These are phyloP conservation scores for Salix suchowensis DNA, from an alignment of 345 rosid species.

Conservation along the genomic window DNA sequence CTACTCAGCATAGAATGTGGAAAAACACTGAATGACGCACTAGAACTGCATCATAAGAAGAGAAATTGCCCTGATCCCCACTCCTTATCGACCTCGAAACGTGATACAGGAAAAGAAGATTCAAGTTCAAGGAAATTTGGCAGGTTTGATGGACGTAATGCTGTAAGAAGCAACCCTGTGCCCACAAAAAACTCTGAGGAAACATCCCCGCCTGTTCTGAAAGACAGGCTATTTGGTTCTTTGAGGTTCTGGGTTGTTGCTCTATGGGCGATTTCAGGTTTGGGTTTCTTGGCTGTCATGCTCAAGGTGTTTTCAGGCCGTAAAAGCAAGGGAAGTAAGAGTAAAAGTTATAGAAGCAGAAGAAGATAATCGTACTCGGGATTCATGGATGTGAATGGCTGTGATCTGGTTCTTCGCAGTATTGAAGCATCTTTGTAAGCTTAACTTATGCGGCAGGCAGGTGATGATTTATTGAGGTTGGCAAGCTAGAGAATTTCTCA, in stretches of 20 bases:
- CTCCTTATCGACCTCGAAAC: slow-evolving; percentile 23
- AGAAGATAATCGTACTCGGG: slow-evolving; percentile 52
- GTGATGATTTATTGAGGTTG: slow-evolving; percentile 3
- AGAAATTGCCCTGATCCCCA: slow-evolving; percentile 61
- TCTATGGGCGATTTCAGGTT: slow-evolving; percentile 66
- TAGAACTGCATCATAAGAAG: slow-evolving; percentile 66
- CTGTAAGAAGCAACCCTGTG: slow-evolving; percentile 26
- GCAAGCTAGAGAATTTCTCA: too few relatives aligned
- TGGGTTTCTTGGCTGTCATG: slow-evolving; percentile 64
- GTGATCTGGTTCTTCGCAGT: slow-evolving; percentile 41
- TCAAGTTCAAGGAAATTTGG: slow-evolving; percentile 43
- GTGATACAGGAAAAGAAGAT: slow-evolving; percentile 21
- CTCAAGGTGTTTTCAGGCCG: slow-evolving; percentile 50
- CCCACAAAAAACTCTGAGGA: slow-evolving; percentile 27
- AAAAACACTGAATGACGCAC: slow-evolving; percentile 70
- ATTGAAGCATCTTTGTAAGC: slow-evolving; percentile 39
- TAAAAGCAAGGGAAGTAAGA: slow-evolving; percentile 52
- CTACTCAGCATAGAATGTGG: slow-evolving; percentile 92
- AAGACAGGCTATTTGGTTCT: slow-evolving; percentile 53
- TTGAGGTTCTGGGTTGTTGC: slow-evolving; percentile 68
- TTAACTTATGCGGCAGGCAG: neutral
- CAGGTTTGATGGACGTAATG: slow-evolving; percentile 16
- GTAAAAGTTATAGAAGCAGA: slow-evolving; percentile 57
- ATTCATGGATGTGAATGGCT: slow-evolving; percentile 38
- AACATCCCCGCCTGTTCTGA: slow-evolving; percentile 22